Conservation (phyloP, 202 grass and related monocot species). For the Digitaria exilis region DNA sequence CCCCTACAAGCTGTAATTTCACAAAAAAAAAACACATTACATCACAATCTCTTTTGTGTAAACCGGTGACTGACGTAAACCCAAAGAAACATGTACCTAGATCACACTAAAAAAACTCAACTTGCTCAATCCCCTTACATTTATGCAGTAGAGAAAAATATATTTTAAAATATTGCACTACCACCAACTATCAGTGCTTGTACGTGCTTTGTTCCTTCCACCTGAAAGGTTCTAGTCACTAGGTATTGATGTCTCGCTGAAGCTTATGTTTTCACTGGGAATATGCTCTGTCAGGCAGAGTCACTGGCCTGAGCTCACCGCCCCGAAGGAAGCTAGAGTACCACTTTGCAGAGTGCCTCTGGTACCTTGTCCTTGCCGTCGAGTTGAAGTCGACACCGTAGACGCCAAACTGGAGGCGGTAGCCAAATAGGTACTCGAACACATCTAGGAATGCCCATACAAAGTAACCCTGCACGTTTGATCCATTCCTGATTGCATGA, state of each 20-base stretch:
- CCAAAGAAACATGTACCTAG: too few relatives aligned
- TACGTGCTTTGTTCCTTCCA: not conserved
- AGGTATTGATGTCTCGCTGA: not conserved
- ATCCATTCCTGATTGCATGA: constrained; percentile 63
- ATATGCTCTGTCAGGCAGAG: constrained; percentile 34
- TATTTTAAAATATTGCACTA: not conserved
- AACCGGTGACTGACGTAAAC: too few relatives aligned
- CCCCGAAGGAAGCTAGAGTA: too few relatives aligned
- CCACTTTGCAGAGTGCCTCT: constrained; percentile 54
- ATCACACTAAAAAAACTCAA: too few relatives aligned
- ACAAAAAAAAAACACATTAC: too few relatives aligned
- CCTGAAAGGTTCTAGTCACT: not conserved
- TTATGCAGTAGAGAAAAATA: not conserved
- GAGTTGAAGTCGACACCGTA: constrained; percentile 57
- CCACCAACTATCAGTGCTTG: not conserved
- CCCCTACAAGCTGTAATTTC: too few relatives aligned
- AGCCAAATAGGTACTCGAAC: constrained; percentile 63
- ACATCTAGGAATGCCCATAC: constrained; percentile 83
- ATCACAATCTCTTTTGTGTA: too few relatives aligned
- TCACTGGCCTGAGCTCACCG: constrained; percentile 44
- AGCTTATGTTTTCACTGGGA: constrained; percentile 33
- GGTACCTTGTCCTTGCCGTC: constrained; percentile 54
- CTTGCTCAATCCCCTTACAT: not conserved
- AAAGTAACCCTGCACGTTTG: constrained; percentile 80
- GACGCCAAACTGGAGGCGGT: constrained; percentile 47